Base-by-base conservation (phyloP, 352 stramenopile species). In the Pythium phragmitis region DNA sequence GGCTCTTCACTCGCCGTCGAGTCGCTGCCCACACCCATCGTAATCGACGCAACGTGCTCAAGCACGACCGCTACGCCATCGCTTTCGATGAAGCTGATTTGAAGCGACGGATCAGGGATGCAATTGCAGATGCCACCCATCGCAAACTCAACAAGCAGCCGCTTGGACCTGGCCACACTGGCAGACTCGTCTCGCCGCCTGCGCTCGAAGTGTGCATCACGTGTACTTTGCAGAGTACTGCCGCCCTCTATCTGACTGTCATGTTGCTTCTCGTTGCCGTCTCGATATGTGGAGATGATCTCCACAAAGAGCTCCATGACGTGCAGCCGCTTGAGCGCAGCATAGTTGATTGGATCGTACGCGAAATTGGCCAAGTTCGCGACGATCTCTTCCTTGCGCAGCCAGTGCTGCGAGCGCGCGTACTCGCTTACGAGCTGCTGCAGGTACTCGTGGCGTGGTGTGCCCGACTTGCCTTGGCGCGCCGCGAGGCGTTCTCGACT, bases 281-380 rank as follows among this genome's bases (percentile, higher is more conserved):
- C 17, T 50, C 62, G 55, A 26, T 54, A 34, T 11, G 21, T 54
- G 26, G 66, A 70, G 5, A 92, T 57, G 60, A 90, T 80, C 57
- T 92, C 82, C 34, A 93, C 79, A 57, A 93, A 95, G 34, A 95
- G 60, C 45, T 91, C 79, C 63, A 92, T 80, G 60, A 89, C 65
- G 48, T 77, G 73, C 16, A 95, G 74, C 57, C 72, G 68, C 30
- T 55, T 30, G n/a, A 93, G 56, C 17, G 75, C 75, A 8, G 45
- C 70, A 60, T 83, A 95, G 58, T 95, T 95, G 70, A 95, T 91
- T 23, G 86, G 86, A 62, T 93, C 86, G 68, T 95, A 95, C 19
- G 80, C 79, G 43, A 95, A 95, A 42, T 95, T 95, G 64, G 79
- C 84, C 34, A 95, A 61, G 59, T 95, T 85, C 8, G 86, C 86